A percentile compares a stretch with the other conserved stretches of the same genome.
These are phyloP conservation scores for Suhomyces maxii DNA, from an alignment of 1,139 yeast species.

Conservation along the genomic window DNA sequence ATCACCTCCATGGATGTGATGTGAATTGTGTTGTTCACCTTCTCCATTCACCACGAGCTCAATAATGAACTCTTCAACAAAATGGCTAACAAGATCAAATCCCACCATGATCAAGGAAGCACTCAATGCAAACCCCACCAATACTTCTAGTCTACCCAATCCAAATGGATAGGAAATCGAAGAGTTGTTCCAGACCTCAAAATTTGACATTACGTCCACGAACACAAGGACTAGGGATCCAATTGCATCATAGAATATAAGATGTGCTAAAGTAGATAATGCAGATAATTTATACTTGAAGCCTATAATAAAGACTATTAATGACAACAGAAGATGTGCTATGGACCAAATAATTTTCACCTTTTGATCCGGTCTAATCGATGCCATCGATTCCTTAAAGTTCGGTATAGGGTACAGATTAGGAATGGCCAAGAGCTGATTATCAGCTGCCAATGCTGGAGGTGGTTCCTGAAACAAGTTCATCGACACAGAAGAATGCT, in stretches of 20 bases:
- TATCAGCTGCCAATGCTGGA: conserved; percentile 33
- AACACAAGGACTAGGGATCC: conserved; percentile 70
- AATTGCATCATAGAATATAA: conserved; percentile 81
- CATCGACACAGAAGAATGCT: conserved; percentile 96
- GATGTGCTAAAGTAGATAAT: conserved; percentile 79
- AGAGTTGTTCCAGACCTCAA: conserved; percentile 88
- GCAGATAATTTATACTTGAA: conserved; percentile 58
- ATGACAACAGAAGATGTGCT: conserved; percentile 57
- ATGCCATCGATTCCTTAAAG: conserved; percentile 55
- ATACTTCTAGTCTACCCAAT: conserved; percentile 79
- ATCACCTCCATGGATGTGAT: conserved; percentile 49
- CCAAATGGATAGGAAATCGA: conserved; percentile 90
- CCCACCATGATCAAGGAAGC: conserved; percentile 89
- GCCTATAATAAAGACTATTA: conserved; percentile 61
- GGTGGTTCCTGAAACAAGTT: conserved; percentile 94
- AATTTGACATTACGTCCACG: conserved; percentile 81
- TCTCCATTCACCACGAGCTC: conserved; percentile 44
- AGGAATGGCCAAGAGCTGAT: conserved; percentile 71
- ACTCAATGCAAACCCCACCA: conserved; percentile 84
- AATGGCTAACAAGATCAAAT: conserved; percentile 80
- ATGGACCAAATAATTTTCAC: conserved; percentile 64
- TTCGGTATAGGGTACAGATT: conserved; percentile 82
- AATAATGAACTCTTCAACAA: conserved; percentile 71
- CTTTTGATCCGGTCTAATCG: conserved; percentile 56
- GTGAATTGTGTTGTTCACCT: conserved; percentile 38